Conservation (phyloP, 805 yeast genomes). For the Clavispora carvajalis region DNA sequence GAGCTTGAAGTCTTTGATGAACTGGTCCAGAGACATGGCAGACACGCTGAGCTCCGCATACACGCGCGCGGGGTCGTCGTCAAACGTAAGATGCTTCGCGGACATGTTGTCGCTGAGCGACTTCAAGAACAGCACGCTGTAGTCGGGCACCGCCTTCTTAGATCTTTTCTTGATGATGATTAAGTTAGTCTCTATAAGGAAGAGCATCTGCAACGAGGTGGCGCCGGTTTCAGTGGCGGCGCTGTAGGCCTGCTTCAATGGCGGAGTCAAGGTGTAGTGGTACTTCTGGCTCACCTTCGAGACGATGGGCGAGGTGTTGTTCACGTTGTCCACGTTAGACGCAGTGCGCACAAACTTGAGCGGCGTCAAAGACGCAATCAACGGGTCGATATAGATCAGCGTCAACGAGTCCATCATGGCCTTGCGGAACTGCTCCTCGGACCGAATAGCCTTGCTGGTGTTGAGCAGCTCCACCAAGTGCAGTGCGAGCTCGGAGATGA, state of each 20-base stretch:
- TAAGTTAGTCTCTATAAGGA: conserved; percentile 15
- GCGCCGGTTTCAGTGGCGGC: conserved; percentile 8
- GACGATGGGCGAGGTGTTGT: conserved; percentile 13
- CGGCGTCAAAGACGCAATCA: conserved; percentile 29
- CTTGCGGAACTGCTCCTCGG: conserved; percentile 33
- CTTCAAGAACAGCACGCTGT: conserved; percentile 11
- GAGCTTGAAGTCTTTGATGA: conserved; percentile 11
- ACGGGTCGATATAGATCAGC: conserved; percentile 35
- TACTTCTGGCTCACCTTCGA: conserved; percentile 15
- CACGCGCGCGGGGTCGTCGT: conserved; percentile 11
- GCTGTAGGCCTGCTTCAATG: conserved; percentile 10
- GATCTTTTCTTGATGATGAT: conserved; percentile 14
- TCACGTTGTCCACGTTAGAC: conserved; percentile 24
- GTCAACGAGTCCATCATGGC: conserved; percentile 29
- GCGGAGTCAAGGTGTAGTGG: conserved; percentile 16
- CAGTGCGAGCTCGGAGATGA: conserved; percentile 13
- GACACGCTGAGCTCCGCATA: conserved; percentile 8
- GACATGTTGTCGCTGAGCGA: conserved; percentile 13
- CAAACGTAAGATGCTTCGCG: conserved; percentile 13
- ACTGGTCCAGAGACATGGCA: conserved; percentile 9
- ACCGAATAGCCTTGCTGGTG: conserved; percentile 17
- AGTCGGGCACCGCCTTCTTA: conserved; percentile 8
- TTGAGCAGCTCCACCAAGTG: conserved; percentile 20
- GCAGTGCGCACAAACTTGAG: conserved; percentile 25
- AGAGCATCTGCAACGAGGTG: conserved; percentile 12